These are phyloP conservation scores for Stemphylium beticola DNA, from an alignment of 2,329 filamentous ascomycete species.

Conservation along the genomic window DNA sequence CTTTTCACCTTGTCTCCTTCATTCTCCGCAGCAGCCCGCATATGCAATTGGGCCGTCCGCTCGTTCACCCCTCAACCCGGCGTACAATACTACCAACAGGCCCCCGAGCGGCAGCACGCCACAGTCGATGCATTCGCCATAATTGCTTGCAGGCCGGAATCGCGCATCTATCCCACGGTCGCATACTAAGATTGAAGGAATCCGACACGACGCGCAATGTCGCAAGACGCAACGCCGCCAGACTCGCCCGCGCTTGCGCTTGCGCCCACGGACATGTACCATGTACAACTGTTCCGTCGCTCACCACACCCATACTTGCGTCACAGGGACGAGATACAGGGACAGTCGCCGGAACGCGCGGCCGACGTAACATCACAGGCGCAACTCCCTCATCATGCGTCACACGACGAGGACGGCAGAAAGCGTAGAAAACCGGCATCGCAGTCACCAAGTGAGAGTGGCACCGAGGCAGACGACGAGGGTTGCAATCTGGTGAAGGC, in stretches of 20 bases:
- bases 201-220: slow-evolving; percentile 6
- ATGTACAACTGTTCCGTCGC: slow-evolving; percentile 45
- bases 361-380: slow-evolving; percentile 15
- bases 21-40: background rate
- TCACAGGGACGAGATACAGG: slow-evolving; percentile 34
- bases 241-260: slow-evolving; percentile 28
- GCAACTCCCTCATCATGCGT: slow-evolving; percentile 22
- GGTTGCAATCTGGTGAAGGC: slow-evolving; percentile 77
- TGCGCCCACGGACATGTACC: slow-evolving; percentile 32
- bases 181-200: background rate
- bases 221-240: slow-evolving; percentile 16
- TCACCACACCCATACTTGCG: slow-evolving; percentile 49
- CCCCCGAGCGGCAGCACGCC: background rate
- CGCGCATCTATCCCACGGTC: background rate
- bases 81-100: background rate
- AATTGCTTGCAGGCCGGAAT: background rate
- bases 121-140: background rate
- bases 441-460: slow-evolving; percentile 75
- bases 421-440: slow-evolving; percentile 37
- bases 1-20: background rate
- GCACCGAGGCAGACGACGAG: slow-evolving; percentile 95
- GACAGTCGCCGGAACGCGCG: slow-evolving; percentile 19
- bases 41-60: background rate
- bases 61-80: background rate
- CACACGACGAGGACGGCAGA: slow-evolving; percentile 35